Percentiles rank a stretch among this genome's conserved stretches.
These are phyloP conservation scores for Chrysosporium queenslandicum DNA, from an alignment of 2,329 filamentous ascomycete genomes.

Conservation along the genomic window DNA sequence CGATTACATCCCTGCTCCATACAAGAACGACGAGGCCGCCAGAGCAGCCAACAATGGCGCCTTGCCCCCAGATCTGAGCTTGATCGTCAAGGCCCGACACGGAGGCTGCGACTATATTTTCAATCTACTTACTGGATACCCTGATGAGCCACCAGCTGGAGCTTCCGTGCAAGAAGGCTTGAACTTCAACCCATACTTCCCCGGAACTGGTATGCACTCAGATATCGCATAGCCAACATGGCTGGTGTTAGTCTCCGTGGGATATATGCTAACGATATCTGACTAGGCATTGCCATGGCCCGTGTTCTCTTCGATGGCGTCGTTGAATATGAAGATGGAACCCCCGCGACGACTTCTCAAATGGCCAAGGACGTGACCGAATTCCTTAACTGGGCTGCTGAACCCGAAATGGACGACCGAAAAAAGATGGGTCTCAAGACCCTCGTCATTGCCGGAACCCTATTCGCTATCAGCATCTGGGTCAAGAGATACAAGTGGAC, in stretches of 20 bases:
- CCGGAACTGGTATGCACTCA: slow-evolving; percentile 61
- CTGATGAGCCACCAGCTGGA: slow-evolving; percentile 88
- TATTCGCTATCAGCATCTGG: slow-evolving; percentile 87
- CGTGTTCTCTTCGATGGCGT: slow-evolving; percentile 96
- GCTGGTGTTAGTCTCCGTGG: neutral
- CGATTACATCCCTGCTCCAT: slow-evolving; percentile 87
- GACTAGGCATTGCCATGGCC: slow-evolving; percentile 75
- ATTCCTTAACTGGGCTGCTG: slow-evolving; percentile 98
- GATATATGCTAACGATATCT: neutral
- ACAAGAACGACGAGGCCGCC: slow-evolving; percentile 98
- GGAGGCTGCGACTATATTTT: slow-evolving; percentile 99
- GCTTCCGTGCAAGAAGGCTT: slow-evolving; percentile 75
- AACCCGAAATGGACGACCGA: slow-evolving; percentile 98
- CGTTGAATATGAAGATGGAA: slow-evolving; percentile 96
- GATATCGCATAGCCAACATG: neutral
- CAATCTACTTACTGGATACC: slow-evolving; percentile 90
- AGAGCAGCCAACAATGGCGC: slow-evolving; percentile 98
- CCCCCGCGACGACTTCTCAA: slow-evolving; percentile 87
- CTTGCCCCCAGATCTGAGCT: slow-evolving; percentile 88
- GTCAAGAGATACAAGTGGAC: slow-evolving; percentile 99
- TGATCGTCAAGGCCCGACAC: slow-evolving; percentile 96
- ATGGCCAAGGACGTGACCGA: slow-evolving; percentile 99
- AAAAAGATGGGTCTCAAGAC: slow-evolving; percentile 99
- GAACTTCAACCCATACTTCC: slow-evolving; percentile 99
- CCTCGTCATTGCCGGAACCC: slow-evolving; percentile 62